Conservation (phyloP, 1,284 basidiomycete species). For the Marasmius fiardii region DNA sequence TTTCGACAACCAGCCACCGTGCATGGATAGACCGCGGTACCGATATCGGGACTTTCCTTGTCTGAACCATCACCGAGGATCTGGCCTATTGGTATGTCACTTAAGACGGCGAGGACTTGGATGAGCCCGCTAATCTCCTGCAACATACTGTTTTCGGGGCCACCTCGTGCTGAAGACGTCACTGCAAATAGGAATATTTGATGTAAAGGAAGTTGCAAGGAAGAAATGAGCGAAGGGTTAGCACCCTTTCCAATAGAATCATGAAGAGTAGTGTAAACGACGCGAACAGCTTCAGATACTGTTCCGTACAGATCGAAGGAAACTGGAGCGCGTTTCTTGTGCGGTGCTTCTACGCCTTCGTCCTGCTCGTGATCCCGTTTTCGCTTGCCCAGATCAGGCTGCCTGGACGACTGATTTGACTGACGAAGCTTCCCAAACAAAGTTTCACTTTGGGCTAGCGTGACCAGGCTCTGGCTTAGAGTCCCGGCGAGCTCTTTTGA, state of each 20-base stretch:
- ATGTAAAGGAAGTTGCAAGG: slow-evolving; percentile 65
- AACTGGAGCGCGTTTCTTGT: slow-evolving; percentile 43
- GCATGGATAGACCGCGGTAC: slow-evolving; percentile 75
- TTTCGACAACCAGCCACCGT: slow-evolving; percentile 57
- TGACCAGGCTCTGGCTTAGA: slow-evolving; percentile 56
- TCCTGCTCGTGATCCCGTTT: slow-evolving; percentile 55
- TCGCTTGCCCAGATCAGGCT: slow-evolving; percentile 63
- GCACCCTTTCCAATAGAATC: slow-evolving; percentile 38
- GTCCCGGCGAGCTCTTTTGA: slow-evolving; percentile 48
- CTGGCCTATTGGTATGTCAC: slow-evolving; percentile 65
- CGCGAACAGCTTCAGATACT: slow-evolving; percentile 53
- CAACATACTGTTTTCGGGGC: slow-evolving; percentile 49
- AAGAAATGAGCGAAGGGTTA: slow-evolving; percentile 53
- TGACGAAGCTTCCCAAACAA: slow-evolving; percentile 62
- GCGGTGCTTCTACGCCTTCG: slow-evolving; percentile 32
- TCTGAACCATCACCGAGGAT: slow-evolving; percentile 29
- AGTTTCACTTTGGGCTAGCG: slow-evolving; percentile 57
- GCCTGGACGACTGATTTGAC: slow-evolving; percentile 54
- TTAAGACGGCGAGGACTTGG: slow-evolving; percentile 73
- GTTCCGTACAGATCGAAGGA: slow-evolving; percentile 44
- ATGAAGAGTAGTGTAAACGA: slow-evolving; percentile 46
- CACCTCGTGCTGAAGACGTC: slow-evolving; percentile 55
- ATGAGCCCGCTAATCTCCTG: slow-evolving; percentile 74
- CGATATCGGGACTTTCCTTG: slow-evolving; percentile 43
- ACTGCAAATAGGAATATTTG: slow-evolving; percentile 73